Conservation (phyloP, 495 filamentous ascomycete species). For the Trichoderma erinaceum region DNA sequence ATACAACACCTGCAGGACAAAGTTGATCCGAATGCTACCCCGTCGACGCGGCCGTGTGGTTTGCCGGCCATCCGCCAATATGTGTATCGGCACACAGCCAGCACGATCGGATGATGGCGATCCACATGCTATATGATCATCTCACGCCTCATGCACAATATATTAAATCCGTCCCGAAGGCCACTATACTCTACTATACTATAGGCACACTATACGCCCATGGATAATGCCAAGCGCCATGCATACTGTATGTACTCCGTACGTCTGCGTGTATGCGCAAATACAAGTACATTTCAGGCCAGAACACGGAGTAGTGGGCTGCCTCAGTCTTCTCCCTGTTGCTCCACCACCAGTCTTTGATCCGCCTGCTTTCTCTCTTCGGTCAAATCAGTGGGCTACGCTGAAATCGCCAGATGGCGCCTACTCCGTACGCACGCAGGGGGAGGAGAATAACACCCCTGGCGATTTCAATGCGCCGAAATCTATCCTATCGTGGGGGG, state of each 20-base stretch:
- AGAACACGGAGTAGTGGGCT: not conserved
- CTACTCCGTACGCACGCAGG: not conserved
- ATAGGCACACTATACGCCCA: not conserved
- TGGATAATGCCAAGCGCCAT: conserved; percentile 2
- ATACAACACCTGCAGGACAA: conserved; percentile 4
- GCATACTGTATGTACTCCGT: conserved; percentile 9
- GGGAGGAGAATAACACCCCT: not conserved
- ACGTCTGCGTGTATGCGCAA: not conserved
- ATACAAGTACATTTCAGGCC: not conserved
- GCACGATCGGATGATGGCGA: conserved; percentile 13
- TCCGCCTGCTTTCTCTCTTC: not conserved
- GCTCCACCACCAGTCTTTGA: not conserved
- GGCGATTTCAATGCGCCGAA: conserved; percentile 1
- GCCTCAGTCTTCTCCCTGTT: not conserved
- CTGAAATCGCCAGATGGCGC: not conserved
- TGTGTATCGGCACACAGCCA: conserved; percentile 10
- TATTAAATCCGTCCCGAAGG: conserved; percentile 7
- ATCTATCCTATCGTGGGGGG: not conserved
- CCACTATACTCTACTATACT: not conserved
- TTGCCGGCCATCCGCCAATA: not conserved
- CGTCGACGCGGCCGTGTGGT: not conserved
- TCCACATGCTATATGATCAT: conserved; percentile 9
- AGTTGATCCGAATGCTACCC: conserved; percentile 10
- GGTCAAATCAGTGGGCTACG: not conserved
- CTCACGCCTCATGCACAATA: conserved; percentile 7